phyloP scores from a whole-genome alignment of 2,329 filamentous ascomycete genomes.

The Fusarium pininemorale region DNA sequence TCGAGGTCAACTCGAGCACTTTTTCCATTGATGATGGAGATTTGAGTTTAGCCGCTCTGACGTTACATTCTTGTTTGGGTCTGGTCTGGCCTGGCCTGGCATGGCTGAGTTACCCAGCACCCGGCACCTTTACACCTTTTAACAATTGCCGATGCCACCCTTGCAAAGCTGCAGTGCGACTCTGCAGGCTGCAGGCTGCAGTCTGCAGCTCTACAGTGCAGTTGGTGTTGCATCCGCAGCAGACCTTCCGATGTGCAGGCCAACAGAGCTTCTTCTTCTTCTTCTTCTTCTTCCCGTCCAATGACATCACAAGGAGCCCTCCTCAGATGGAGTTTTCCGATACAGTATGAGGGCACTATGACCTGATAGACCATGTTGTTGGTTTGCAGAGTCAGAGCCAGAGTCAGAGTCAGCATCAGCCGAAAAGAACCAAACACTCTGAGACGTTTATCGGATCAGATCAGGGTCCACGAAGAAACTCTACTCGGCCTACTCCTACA shows the following conservation, averaged over 20 bases:
- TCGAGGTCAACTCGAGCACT: neutral
- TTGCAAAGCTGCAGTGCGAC: neutral
- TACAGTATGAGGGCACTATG: neutral
- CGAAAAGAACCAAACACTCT: neutral
- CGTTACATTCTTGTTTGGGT: neutral
- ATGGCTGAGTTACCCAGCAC: neutral
- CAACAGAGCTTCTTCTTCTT: neutral
- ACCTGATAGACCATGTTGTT: neutral
- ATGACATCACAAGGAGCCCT: conserved; percentile 26
- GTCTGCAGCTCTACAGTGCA: neutral
- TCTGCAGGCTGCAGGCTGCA: neutral
- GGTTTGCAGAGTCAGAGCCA: neutral
- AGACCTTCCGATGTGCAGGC: neutral
- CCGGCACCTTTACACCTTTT: neutral
- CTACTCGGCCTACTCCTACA: neutral
- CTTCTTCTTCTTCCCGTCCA: neutral
- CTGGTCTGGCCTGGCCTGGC: neutral
- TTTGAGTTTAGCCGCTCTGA: neutral
- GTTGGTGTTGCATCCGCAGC: neutral
- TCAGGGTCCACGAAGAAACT: conserved; percentile 11
- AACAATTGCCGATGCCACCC: conserved; percentile 7
- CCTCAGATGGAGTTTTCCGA: neutral
- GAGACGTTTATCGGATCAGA: conserved; percentile 17
- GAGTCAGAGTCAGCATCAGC: neutral
- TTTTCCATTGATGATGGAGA: neutral